Evolutionary conservation across 805 yeast genomes (phyloP), one percentile per base, ranked within the genome.

Genomic region (Tetrapisispora fleetii): DNA sequence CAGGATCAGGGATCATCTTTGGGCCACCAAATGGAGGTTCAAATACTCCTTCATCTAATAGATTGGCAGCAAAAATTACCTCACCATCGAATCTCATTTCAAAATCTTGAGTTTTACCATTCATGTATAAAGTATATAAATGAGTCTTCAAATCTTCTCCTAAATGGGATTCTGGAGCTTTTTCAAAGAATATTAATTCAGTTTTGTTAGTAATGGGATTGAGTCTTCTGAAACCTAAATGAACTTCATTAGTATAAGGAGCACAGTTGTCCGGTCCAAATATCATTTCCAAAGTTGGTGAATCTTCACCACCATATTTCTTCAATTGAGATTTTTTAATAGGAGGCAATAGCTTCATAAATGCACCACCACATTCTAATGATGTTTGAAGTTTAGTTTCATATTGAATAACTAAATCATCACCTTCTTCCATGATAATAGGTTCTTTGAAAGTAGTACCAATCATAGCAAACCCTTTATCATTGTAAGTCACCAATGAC

Each of bases 261-360:
- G 95, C 95, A 69, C 97, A 90, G 63, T 77, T 79, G 67, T 90
- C 97, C 40, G 97, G 97, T 19, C 97, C 97, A 70, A 90, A 90
- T 91, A 90, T 84, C 54, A 90, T 69, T 48, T 48, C 47, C 6
- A 47, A 30, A 3, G 28, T 22, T 35, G 47, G 45, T 2, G 48
- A 40, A 28, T 43, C 41, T 65, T 84, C 88, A 68, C 83, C 87
- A 2, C 89, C 85, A 22, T 67, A 62, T 40, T 67, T 52, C 16
- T 65, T 60, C 3, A 65, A 57, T 8, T 72, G 75, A 11, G 67
- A 65, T 2, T 64, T 63, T 60, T 47, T 30, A 14, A 45, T 39
- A n/a, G 48, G 43, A 41, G 79, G 71, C 48, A 90, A 67, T 41
- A 90, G 70, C 70, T 90, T 90, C 55, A 90, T 64, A 67, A 89